A percentile compares a stretch with the other conserved stretches of the same genome.
Conservation (phyloP, 345 rosid genomes). For the Salix dunnii region DNA sequence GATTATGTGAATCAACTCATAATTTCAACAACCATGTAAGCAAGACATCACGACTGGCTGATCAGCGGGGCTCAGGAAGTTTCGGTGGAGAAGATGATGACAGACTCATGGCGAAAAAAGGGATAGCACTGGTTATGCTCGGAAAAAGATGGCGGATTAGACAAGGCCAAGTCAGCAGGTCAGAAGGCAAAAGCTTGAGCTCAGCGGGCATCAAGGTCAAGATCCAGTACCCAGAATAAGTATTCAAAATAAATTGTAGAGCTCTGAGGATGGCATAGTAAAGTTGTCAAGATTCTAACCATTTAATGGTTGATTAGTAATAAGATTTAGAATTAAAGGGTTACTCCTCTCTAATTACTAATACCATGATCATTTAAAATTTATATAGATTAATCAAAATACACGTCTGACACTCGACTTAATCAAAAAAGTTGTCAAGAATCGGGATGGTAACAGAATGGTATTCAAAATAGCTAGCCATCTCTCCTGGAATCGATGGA, state of each 20-base stretch:
- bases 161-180: constrained; percentile 24
- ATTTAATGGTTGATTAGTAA: too few species aligned
- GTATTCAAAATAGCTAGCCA: background rate
- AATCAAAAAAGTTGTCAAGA: background rate
- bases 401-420: too few species aligned
- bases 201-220: constrained; percentile 29
- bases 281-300: background rate
- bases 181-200: constrained; percentile 20
- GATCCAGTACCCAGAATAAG: constrained; percentile 17
- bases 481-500: background rate
- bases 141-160: constrained; percentile 17
- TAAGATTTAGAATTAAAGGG: too few species aligned
- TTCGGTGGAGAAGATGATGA: constrained; percentile 6
- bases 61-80: constrained; percentile 16
- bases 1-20: too few species aligned
- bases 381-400: too few species aligned
- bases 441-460: background rate
- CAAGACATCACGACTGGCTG: constrained; percentile 20
- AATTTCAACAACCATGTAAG: too few species aligned
- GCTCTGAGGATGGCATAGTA: background rate
- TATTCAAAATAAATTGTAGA: background rate
- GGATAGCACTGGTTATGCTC: background rate
- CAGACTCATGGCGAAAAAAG: background rate
- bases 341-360: too few species aligned
- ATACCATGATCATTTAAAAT: too few species aligned